Evolutionary conservation across 257 asterid species (phyloP).

Genomic region (Solanum rostratum): DNA sequence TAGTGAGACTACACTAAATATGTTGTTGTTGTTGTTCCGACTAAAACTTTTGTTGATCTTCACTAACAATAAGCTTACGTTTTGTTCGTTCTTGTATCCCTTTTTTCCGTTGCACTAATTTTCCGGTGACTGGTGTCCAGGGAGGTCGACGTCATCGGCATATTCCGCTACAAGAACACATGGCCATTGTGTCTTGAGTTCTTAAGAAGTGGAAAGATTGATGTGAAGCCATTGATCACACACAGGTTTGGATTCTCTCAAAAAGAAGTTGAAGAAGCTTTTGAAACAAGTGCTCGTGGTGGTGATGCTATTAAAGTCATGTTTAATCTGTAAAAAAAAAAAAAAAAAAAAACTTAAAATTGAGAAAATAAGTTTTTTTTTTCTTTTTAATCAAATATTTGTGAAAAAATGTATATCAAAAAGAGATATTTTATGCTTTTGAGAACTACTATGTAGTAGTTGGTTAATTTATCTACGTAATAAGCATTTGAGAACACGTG

Average conservation of each 20-base stretch:
- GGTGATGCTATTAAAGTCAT: conserved; percentile 93
- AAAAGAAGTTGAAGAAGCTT: conserved; percentile 77
- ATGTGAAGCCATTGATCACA: conserved; percentile 85
- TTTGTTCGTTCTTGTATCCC: neutral
- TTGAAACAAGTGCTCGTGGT: conserved; percentile 77
- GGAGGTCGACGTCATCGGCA: conserved; percentile 86
- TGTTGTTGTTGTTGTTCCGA: neutral
- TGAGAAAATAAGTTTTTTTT: neutral
- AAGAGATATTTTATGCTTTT: neutral
- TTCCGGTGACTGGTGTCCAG: conserved; percentile 8
- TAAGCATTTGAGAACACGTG: neutral
- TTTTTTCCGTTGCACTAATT: neutral
- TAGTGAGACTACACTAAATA: neutral
- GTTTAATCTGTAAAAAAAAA: conserved; percentile 46
- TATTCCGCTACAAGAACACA: conserved; percentile 88
- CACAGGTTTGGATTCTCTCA: conserved; percentile 78
- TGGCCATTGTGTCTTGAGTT: conserved; percentile 92
- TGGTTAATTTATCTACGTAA: neutral
- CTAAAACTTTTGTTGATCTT: neutral
- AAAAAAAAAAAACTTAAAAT: neutral
- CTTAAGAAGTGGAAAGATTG: conserved; percentile 69
- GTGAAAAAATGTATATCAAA: neutral
- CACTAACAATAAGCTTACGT: neutral
- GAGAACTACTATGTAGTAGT: neutral
- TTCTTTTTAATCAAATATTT: neutral